A percentile compares a stretch with the other conserved stretches of the same genome.
phyloP scores from a whole-genome alignment of 768 basidiomycete species.

The Podaxis pistillaris region DNA sequence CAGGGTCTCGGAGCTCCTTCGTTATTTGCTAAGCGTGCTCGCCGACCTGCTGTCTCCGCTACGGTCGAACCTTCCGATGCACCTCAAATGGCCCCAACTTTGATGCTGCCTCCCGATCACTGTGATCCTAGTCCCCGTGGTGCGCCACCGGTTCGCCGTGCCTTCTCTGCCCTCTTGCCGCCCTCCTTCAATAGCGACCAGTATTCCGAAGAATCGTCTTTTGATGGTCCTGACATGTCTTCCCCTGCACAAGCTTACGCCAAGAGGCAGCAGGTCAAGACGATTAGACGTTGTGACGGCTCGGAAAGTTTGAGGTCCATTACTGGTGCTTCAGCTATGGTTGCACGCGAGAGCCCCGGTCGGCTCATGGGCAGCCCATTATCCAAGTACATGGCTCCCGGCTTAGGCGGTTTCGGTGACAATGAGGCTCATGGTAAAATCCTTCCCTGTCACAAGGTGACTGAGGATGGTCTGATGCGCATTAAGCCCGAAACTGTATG shows the following conservation, averaged over 20 bases:
- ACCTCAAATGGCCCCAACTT: conserved; percentile 39
- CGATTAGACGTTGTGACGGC: conserved; percentile 76
- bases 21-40: conserved; percentile 53
- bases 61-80: conserved; percentile 47
- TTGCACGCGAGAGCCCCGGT: conserved; percentile 44
- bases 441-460: conserved; percentile 89
- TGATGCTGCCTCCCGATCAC: conserved; percentile 28
- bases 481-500: conserved; percentile 78
- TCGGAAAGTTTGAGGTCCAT: conserved; percentile 78
- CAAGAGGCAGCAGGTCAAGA: conserved; percentile 73
- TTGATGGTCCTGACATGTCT: conserved; percentile 68
- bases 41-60: conserved; percentile 68
- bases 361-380: conserved; percentile 34
- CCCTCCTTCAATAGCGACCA: conserved; percentile 48
- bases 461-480: conserved; percentile 94
- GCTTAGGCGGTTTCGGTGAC: conserved; percentile 85
- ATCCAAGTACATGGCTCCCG: conserved; percentile 53
- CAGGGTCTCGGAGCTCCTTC: conserved; percentile 55
- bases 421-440: conserved; percentile 93
- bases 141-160: conserved; percentile 59
- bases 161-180: conserved; percentile 71
- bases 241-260: conserved; percentile 83
- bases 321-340: conserved; percentile 61
- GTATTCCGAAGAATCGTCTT: conserved; percentile 55
- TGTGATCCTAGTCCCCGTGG: conserved; percentile 32